Percentiles rank a stretch among this genome's conserved stretches.
Evolutionary conservation across 23 red algal species (phyloP).

Genomic region (Chondrus crispus): DNA sequence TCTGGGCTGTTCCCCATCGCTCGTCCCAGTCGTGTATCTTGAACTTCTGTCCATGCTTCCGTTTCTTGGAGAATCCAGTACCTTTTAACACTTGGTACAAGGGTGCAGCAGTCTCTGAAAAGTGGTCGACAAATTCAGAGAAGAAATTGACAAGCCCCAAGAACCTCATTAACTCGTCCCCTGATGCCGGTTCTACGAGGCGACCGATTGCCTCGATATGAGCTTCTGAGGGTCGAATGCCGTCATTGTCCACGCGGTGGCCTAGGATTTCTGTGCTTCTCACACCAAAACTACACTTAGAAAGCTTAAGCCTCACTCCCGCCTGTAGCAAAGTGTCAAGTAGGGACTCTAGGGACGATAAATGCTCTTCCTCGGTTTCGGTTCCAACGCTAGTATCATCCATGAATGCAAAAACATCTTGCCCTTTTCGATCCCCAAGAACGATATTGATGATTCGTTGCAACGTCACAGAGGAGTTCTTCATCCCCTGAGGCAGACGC

Average conservation of each 20-base stretch:
- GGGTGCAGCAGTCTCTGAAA: neutral
- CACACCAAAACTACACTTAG: too few relatives aligned
- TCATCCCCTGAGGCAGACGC: neutral
- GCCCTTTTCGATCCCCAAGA: too few relatives aligned
- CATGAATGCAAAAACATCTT: too few relatives aligned
- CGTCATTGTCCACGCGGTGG: too few relatives aligned
- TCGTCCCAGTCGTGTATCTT: conserved; percentile 10
- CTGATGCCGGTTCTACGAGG: neutral
- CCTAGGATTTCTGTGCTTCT: too few relatives aligned
- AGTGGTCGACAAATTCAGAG: conserved; percentile 12
- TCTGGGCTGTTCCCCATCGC: neutral
- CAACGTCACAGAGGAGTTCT: neutral
- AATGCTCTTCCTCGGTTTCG: too few relatives aligned
- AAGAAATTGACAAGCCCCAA: conserved; percentile 14
- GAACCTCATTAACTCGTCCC: neutral
- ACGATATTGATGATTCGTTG: too few relatives aligned
- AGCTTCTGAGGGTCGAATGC: too few relatives aligned
- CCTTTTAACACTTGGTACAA: conserved; percentile 28
- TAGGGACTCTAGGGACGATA: too few relatives aligned
- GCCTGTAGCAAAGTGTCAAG: too few relatives aligned
- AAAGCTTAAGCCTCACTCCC: too few relatives aligned
- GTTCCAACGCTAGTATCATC: too few relatives aligned
- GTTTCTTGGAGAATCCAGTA: neutral
- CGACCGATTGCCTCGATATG: neutral
- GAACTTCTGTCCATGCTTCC: neutral